phyloP scores from a whole-genome alignment of 179 eudicot genomes.

The Patellifolia procumbens region DNA sequence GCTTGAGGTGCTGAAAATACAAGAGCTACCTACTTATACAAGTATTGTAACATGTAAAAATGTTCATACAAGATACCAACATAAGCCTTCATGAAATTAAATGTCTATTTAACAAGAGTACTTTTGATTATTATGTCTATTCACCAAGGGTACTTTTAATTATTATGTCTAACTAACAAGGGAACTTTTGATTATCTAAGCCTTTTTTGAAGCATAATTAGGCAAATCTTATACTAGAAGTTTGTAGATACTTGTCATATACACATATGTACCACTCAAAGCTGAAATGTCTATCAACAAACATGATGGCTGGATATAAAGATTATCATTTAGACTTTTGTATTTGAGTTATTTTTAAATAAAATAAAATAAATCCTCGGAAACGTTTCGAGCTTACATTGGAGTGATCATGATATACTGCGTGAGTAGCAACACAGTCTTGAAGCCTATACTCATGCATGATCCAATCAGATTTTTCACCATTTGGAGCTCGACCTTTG shows the following conservation, averaged over 20 bases:
- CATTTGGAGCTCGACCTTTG: constrained; percentile 22
- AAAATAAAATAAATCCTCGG: background rate
- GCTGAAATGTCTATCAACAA: background rate
- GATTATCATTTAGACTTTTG: too few relatives aligned
- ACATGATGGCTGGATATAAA: too few relatives aligned
- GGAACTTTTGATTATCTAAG: background rate
- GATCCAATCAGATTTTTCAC: constrained; percentile 20
- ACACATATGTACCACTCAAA: background rate
- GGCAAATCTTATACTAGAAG: background rate
- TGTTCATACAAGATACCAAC: too few relatives aligned
- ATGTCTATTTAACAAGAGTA: too few relatives aligned
- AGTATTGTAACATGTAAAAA: too few relatives aligned
- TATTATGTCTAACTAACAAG: background rate
- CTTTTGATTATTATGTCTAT: too few relatives aligned
- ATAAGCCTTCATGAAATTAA: too few relatives aligned
- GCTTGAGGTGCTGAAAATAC: too few relatives aligned
- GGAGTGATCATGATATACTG: background rate
- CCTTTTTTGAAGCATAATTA: background rate
- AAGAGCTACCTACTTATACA: too few relatives aligned
- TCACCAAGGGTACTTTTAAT: too few relatives aligned
- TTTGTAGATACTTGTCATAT: too few relatives aligned
- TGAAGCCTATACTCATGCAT: constrained; percentile 17
- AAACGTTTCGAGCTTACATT: background rate
- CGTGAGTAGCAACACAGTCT: background rate
- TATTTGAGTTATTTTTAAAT: too few relatives aligned